Evolutionary conservation across 1,284 basidiomycete species (phyloP).

Genomic region (Ustilago shanxiensis): DNA sequence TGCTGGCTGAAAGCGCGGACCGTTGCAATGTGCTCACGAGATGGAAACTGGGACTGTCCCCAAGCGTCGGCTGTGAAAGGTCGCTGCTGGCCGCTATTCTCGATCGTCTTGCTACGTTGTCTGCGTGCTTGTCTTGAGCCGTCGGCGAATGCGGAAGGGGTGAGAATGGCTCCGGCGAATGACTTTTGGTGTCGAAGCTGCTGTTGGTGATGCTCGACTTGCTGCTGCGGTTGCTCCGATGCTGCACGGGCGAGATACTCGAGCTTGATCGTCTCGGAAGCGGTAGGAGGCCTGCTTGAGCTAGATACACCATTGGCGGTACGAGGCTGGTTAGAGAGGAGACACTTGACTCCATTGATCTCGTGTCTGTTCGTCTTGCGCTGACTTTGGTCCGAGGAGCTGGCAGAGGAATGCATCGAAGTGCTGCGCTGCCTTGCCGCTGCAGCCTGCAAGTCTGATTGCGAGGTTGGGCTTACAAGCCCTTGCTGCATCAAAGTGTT

Average conservation of each 20-base stretch:
- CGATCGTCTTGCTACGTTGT: slow-evolving; percentile 35
- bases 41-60: slow-evolving; percentile 37
- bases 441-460: neutral
- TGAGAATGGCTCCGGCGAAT: slow-evolving; percentile 24
- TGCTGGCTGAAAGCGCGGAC: slow-evolving; percentile 25
- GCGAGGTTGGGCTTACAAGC: neutral
- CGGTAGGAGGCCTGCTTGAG: slow-evolving; percentile 45
- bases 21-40: slow-evolving; percentile 14
- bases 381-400: slow-evolving; percentile 15
- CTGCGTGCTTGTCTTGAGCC: slow-evolving; percentile 14
- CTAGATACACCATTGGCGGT: slow-evolving; percentile 6
- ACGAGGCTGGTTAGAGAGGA: slow-evolving; percentile 20
- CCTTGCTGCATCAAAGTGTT: neutral
- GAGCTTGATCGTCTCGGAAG: slow-evolving; percentile 48
- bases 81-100: slow-evolving; percentile 14
- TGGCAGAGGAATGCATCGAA: slow-evolving; percentile 23
- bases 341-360: slow-evolving; percentile 7
- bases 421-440: slow-evolving; percentile 19
- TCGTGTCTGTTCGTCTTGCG: neutral
- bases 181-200: slow-evolving; percentile 24
- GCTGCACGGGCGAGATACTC: slow-evolving; percentile 41
- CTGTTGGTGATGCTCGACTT: neutral
- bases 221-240: slow-evolving; percentile 1
- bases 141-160: slow-evolving; percentile 37
- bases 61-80: slow-evolving; percentile 51